phyloP scores from a whole-genome alignment of 768 basidiomycete genomes.

The Leccinum uliginosum region DNA sequence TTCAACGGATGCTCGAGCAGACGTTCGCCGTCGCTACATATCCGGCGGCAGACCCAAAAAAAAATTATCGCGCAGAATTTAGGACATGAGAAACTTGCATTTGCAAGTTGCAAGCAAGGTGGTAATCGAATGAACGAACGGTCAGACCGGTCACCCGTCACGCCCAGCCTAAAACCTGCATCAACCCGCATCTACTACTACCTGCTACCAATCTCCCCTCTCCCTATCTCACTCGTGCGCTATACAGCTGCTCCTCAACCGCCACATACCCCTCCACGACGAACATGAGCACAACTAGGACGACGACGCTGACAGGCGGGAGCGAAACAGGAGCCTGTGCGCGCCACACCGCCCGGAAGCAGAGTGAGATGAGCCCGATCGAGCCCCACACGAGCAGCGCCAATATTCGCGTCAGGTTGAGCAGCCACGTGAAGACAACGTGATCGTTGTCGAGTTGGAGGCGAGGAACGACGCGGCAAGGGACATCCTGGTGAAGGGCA shows the following conservation, averaged over 20 bases:
- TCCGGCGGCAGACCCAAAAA: too few species aligned
- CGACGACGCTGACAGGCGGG: conserved; percentile 47
- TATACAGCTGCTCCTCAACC: conserved; percentile 41
- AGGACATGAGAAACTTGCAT: too few species aligned
- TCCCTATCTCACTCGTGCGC: conserved; percentile 39
- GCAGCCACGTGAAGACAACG: conserved; percentile 53
- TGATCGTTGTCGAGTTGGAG: conserved; percentile 53
- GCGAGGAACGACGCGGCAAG: conserved; percentile 47
- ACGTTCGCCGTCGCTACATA: too few species aligned
- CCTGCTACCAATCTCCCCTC: too few species aligned
- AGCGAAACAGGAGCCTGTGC: conserved; percentile 52
- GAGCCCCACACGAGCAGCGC: conserved; percentile 66
- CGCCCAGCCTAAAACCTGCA: too few species aligned
- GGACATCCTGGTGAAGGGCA: conserved; percentile 35
- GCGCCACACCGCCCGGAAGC: conserved; percentile 59
- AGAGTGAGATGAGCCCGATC: conserved; percentile 50
- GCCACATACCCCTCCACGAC: conserved; percentile 52
- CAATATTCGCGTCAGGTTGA: conserved; percentile 63
- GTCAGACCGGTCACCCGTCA: too few species aligned
- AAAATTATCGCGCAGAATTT: too few species aligned
- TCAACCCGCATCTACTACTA: too few species aligned
- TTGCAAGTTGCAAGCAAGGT: too few species aligned
- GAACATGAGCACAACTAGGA: conserved; percentile 50
- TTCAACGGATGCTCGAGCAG: too few species aligned
- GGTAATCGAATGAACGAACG: too few species aligned